Evolutionary conservation across 2,329 filamentous ascomycete species (phyloP).

Genomic region (Penicillium concentricum): DNA sequence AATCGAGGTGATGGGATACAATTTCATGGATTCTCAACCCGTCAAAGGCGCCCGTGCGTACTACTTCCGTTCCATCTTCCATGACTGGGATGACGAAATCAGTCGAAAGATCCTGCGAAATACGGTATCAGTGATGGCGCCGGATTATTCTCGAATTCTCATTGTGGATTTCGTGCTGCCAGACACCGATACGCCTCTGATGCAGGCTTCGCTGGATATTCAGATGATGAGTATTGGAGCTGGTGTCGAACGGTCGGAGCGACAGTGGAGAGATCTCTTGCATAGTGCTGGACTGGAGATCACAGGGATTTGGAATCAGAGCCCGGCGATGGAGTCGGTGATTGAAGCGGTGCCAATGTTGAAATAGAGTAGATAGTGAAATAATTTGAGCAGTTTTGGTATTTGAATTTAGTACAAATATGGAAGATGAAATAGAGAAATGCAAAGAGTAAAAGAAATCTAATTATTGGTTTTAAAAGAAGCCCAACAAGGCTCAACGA

Average conservation of each 20-base stretch:
- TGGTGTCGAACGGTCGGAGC: conserved; percentile 34
- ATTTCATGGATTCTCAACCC: conserved; percentile 35
- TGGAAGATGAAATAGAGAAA: neutral
- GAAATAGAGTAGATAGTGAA: neutral
- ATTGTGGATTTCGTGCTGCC: conserved; percentile 39
- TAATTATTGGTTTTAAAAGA: neutral
- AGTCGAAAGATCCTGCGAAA: conserved; percentile 34
- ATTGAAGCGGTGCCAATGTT: conserved; percentile 27
- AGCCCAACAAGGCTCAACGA: neutral
- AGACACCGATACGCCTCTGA: conserved; percentile 27
- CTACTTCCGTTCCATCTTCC: conserved; percentile 40
- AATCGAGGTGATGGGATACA: conserved; percentile 35
- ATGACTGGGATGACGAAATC: conserved; percentile 39
- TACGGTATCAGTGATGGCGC: conserved; percentile 33
- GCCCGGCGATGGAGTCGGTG: conserved; percentile 29
- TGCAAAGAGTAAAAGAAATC: neutral
- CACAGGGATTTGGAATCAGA: conserved; percentile 27
- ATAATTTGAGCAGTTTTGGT: neutral
- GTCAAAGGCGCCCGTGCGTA: conserved; percentile 35
- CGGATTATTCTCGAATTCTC: conserved; percentile 32
- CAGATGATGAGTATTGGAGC: conserved; percentile 41
- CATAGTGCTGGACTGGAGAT: conserved; percentile 30
- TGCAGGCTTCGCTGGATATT: conserved; percentile 35
- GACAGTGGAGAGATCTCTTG: conserved; percentile 34
- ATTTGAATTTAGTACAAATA: neutral